phyloP scores from a whole-genome alignment of 1,284 basidiomycete genomes.

The Cutaneotrichosporon arboriforme region DNA sequence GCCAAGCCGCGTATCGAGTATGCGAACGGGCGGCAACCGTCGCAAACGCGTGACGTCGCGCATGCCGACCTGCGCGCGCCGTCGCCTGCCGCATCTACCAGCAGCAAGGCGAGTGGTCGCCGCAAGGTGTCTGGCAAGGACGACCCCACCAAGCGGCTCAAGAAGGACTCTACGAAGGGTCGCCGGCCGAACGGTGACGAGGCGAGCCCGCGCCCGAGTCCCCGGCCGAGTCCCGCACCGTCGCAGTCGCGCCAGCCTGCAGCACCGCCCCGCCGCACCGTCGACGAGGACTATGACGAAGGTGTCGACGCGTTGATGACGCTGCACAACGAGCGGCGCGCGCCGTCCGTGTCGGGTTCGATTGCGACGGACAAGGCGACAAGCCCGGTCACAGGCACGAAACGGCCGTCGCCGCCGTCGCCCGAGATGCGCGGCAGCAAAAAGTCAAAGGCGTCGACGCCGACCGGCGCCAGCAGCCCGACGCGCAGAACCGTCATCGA shows the following conservation, averaged over 20 bases:
- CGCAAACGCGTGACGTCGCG: slow-evolving; percentile 8
- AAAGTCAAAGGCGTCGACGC: slow-evolving; percentile 25
- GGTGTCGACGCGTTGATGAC: slow-evolving; percentile 47
- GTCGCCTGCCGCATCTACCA: slow-evolving; percentile 35
- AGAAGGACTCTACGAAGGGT: slow-evolving; percentile 9
- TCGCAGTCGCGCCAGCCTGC: slow-evolving; percentile 2
- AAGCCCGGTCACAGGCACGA: slow-evolving; percentile 18
- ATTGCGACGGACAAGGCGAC: slow-evolving; percentile 9
- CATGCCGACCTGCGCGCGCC: slow-evolving; percentile 27
- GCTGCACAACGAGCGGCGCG: slow-evolving; percentile 37
- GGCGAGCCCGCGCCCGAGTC: slow-evolving; percentile 11
- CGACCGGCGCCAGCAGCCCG: slow-evolving; percentile 8
- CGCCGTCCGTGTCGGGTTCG: slow-evolving; percentile 5
- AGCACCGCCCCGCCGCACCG: slow-evolving; percentile 19
- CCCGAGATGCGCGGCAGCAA: slow-evolving; percentile 25
- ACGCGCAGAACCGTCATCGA: slow-evolving; percentile 37
- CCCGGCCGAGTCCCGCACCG: slow-evolving; percentile 14
- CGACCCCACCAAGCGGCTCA: background rate
- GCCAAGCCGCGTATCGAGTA: slow-evolving; percentile 5
- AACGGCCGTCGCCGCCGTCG: slow-evolving; percentile 30
- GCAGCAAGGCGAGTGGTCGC: slow-evolving; percentile 20
- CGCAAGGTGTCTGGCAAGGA: slow-evolving; percentile 17
- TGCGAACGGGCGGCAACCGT: slow-evolving; percentile 10
- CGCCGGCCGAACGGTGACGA: slow-evolving; percentile 13
- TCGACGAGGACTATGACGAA: slow-evolving; percentile 49